These are phyloP conservation scores for Blastobotrys parvus DNA, from an alignment of 805 yeast genomes.

Conservation along the genomic window DNA sequence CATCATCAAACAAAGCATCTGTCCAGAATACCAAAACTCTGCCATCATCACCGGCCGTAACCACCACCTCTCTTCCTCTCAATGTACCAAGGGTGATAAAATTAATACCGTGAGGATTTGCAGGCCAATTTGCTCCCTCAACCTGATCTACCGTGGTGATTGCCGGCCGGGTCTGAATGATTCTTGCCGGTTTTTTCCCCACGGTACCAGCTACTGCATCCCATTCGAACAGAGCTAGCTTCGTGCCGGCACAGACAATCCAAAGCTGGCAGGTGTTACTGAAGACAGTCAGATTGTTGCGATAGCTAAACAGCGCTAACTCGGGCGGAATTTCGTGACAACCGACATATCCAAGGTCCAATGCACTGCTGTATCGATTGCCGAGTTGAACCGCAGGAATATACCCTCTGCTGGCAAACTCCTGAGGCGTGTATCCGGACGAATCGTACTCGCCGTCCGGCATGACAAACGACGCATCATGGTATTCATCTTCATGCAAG, in stretches of 20 bases:
- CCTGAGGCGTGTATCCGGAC: not conserved
- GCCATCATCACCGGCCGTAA: slow-evolving; percentile 30
- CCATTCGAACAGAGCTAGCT: slow-evolving; percentile 3
- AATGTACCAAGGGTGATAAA: slow-evolving; percentile 35
- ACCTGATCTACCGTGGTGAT: slow-evolving; percentile 36
- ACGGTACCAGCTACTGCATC: slow-evolving; percentile 20
- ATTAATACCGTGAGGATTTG: slow-evolving; percentile 50
- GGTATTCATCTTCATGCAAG: too few relatives aligned
- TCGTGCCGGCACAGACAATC: slow-evolving; percentile 5
- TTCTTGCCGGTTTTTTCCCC: slow-evolving; percentile 19
- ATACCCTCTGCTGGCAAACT: not conserved
- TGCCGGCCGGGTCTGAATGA: slow-evolving; percentile 37
- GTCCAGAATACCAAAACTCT: slow-evolving; percentile 12
- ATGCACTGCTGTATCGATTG: not conserved
- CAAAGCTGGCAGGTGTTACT: slow-evolving; percentile 7
- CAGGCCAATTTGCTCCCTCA: slow-evolving; percentile 42
- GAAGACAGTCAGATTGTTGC: slow-evolving; percentile 11
- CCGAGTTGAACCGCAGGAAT: not conserved
- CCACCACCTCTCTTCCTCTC: slow-evolving; percentile 35
- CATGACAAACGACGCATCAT: too few relatives aligned
- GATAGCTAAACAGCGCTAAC: not conserved
- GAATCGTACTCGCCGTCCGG: not conserved
- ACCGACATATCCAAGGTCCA: not conserved
- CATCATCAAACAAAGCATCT: slow-evolving; percentile 19
- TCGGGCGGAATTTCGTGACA: not conserved